phyloP scores from a whole-genome alignment of 129 eudicot species.

The Artemisia argyi region DNA sequence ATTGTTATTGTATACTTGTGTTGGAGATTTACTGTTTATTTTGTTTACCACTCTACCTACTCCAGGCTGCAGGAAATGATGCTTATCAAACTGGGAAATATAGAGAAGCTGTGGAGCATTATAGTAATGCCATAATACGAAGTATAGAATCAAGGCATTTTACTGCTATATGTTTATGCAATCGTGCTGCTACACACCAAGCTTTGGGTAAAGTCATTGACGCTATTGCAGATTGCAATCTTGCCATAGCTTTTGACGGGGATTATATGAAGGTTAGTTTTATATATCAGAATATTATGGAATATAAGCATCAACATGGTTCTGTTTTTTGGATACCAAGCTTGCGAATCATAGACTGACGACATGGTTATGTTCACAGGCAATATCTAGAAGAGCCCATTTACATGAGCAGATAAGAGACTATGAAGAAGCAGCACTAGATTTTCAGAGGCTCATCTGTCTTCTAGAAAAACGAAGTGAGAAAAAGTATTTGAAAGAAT shows the following conservation, averaged over 20 bases:
- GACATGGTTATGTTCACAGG: conserved; percentile 48
- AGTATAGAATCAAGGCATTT: conserved; percentile 74
- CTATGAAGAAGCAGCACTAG: conserved; percentile 70
- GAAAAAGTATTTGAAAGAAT: conserved; percentile 39
- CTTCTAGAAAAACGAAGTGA: conserved; percentile 55
- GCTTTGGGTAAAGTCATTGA: conserved; percentile 74
- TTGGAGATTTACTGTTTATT: background rate
- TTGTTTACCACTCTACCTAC: background rate
- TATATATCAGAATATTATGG: background rate
- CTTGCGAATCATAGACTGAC: background rate
- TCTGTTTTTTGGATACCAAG: background rate
- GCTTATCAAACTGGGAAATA: conserved; percentile 66
- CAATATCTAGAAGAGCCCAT: conserved; percentile 86
- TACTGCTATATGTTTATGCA: conserved; percentile 85
- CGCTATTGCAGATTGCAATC: conserved; percentile 94
- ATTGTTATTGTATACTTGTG: background rate
- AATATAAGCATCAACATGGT: background rate
- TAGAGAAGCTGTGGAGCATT: conserved; percentile 78
- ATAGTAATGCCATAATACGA: conserved; percentile 61
- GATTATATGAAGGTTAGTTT: conserved; percentile 65
- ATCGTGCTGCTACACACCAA: conserved; percentile 97
- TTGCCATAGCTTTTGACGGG: conserved; percentile 85
- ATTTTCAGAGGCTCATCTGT: conserved; percentile 55
- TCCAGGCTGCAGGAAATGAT: conserved; percentile 81
- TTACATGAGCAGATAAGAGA: conserved; percentile 88